Evolutionary conservation across 2,329 filamentous ascomycete genomes (phyloP), one percentile per base, ranked within the genome.

Genomic region (Fusarium sp.): DNA sequence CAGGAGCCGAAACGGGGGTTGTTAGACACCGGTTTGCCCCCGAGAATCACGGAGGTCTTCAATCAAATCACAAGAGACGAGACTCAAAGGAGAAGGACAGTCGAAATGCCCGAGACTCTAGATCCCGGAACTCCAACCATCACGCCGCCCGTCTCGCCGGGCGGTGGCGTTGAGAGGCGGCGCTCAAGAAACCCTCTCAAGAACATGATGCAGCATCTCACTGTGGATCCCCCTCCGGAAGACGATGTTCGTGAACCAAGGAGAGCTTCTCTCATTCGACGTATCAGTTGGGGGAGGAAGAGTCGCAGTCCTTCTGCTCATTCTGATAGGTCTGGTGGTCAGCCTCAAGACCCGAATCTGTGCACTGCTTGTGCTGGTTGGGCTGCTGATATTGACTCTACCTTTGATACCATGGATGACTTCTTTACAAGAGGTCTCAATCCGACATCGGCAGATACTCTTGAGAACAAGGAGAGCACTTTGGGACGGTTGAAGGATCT

Each of bases 141-240:
- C 48, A 71, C 69, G 46, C 63, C 70, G 18, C 66, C 69, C 51
- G 72, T 73, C 42, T 63, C 64, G 42, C 74, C 74, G 45, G 71
- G 69, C 50, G 48, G 48, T 14, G 68, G 64, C 51, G 55, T 76
- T 3, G 74, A 77, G 70, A 76, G 77, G 40, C 76, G 78, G 37
- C 72, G 78, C 25, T 80, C 78, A 50, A 77, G 74, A 71, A 80
- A 80, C 62, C 78, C 78, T 53, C 71, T 80, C 48, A 76, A 73
- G 53, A 79, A 75, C 59, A 80, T 80, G 77, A 80, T 80, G 74
- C 78, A 79, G 63, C 78, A 80, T 59, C 77, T 80, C 49, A 79
- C 78, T 32, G 78, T 80, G 51, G 78, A 80, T 30, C 65, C 74
- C 10, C 72, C 76, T 9, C 69, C 75, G 34, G 72, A 74, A 30